Evolutionary conservation across 441 rosid genomes (phyloP).

Genomic region (Adansonia madagascariensis): DNA sequence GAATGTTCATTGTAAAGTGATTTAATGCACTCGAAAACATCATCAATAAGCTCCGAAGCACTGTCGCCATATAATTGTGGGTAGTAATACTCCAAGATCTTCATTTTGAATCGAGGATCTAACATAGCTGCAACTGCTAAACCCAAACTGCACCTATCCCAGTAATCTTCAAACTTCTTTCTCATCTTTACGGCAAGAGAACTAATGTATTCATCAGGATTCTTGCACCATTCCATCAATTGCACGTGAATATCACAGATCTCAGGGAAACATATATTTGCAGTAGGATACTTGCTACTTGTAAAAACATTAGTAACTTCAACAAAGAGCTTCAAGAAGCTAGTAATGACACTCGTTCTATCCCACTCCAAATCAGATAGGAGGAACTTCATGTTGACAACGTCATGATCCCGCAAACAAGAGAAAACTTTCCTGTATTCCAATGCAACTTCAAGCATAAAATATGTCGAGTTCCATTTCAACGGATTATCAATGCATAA

Average conservation of each 20-base stretch:
- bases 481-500: conserved; percentile 49
- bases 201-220: conserved; percentile 52
- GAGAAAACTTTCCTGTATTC: conserved; percentile 48
- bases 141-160: conserved; percentile 64
- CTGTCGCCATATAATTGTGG: conserved; percentile 54
- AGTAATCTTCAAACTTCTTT: conserved; percentile 58
- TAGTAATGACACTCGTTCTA: conserved; percentile 38
- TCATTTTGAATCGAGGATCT: conserved; percentile 82
- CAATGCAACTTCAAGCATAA: conserved; percentile 59
- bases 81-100: conserved; percentile 69
- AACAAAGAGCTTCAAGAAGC: conserved; percentile 56
- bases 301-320: conserved; percentile 51
- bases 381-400: conserved; percentile 39
- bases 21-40: conserved; percentile 51
- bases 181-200: conserved; percentile 58
- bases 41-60: conserved; percentile 53
- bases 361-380: conserved; percentile 69
- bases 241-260: conserved; percentile 60
- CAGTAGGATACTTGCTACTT: conserved; percentile 45
- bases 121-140: conserved; percentile 66
- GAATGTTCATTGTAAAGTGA: conserved; percentile 66
- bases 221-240: conserved; percentile 65
- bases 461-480: conserved; percentile 61
- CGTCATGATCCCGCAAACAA: conserved; percentile 47
- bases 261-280: conserved; percentile 63